Base-by-base conservation (phyloP, 441 rosid genomes). In the Raphanus hybrid region DNA sequence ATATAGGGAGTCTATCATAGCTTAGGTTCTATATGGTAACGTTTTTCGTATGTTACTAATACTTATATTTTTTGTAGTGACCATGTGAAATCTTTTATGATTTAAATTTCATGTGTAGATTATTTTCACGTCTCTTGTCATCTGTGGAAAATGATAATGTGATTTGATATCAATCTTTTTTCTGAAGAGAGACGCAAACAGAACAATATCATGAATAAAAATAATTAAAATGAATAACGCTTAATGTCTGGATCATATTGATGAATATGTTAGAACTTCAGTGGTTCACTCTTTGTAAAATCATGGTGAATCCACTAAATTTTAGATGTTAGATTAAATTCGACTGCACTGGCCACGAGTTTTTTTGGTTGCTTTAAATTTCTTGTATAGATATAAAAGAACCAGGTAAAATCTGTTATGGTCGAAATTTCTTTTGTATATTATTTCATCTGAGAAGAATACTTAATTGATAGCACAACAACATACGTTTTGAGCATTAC, bases 401-500 rank as follows among this genome's bases (percentile, higher is more conserved):
- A 58, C 34, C 32, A 58, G 15, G 63, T 23, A 5, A 23, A 58
- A 23, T 5, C 8, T 26, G 64, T 26, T 11, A 58, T 58, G 14
- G 27, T 6, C 6, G 1, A 10, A 59, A 26, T 11, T 5, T 27
- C 32, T 4, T 23, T 16, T 27, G 8, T 26, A 59, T 6, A 26
- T 59, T 5, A 26, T 59, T 59, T 60, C 65, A 61, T 61, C 39
- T 27, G 39, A 29, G 41, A 62, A 62, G 5, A 29, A 29, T n/a
- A 62, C 45, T 32, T 34, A 62, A 62, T 62, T 62, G 12, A 14
- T 34, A 62, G 45, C 67, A 62, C 67, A 62, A 62, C 67, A 62
- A 62, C 67, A 62, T 34, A 62, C 39, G 67, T 62, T 62, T 16
- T 16, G 4, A 32, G 45, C 6, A 32, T 8, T 8, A 34, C 67